Conservation (phyloP, 352 stramenopile genomes). For the Globisporangium polare region DNA sequence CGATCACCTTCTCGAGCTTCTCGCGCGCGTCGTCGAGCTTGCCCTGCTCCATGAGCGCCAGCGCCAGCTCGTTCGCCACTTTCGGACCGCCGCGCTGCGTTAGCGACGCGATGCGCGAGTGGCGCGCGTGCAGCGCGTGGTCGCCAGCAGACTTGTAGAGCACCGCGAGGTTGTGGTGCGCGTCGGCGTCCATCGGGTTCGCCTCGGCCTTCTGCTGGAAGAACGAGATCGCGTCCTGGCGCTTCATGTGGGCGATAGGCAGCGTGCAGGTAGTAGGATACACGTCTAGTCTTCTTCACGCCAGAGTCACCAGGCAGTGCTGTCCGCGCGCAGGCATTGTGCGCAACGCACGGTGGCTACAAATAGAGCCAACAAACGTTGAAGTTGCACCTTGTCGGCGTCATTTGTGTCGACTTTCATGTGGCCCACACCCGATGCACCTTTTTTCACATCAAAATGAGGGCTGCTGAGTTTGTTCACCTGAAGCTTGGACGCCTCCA, state of each 20-base stretch:
- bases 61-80: slow-evolving; percentile 56
- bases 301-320: no score
- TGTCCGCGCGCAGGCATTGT: no score
- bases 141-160: slow-evolving; percentile 46
- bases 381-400: background rate
- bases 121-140: slow-evolving; percentile 29
- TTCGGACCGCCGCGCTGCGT: slow-evolving; percentile 50
- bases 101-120: slow-evolving; percentile 60
- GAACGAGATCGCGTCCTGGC: slow-evolving; percentile 53
- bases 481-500: background rate
- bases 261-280: background rate
- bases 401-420: background rate
- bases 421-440: background rate
- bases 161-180: slow-evolving; percentile 58
- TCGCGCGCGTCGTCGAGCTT: slow-evolving; percentile 34
- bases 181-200: slow-evolving; percentile 50
- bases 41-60: slow-evolving; percentile 43
- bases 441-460: background rate
- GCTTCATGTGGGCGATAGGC: slow-evolving; percentile 24
- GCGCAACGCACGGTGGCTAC: background rate
- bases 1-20: slow-evolving; percentile 39
- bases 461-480: background rate
- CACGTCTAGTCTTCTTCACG: background rate
- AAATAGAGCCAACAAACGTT: background rate
- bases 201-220: slow-evolving; percentile 53